Conservation (phyloP, 2,329 filamentous ascomycete species). For the Fusarium nodosum region DNA sequence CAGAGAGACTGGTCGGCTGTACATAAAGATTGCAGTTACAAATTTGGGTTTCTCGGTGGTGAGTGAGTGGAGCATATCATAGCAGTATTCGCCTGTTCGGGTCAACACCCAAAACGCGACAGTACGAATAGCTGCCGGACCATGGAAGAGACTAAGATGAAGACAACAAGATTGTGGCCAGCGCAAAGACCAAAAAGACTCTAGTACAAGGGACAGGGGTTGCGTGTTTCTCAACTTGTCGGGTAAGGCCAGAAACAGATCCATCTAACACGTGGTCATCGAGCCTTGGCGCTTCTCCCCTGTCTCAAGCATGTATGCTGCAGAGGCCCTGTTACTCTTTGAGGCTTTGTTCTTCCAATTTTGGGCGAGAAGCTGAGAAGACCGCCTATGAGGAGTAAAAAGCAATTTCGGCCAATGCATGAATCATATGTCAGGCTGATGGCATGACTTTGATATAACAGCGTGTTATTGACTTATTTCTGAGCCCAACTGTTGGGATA, state of each 20-base stretch:
- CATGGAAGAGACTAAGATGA: slow-evolving; percentile 26
- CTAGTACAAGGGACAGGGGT: slow-evolving; percentile 34
- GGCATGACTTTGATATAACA: neutral
- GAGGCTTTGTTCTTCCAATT: slow-evolving; percentile 7
- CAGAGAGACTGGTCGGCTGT: neutral
- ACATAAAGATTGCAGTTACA: neutral
- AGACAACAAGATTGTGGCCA: slow-evolving; percentile 29
- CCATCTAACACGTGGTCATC: slow-evolving; percentile 48
- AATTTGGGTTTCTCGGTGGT: neutral
- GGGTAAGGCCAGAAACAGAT: slow-evolving; percentile 44
- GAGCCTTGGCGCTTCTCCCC: slow-evolving; percentile 34
- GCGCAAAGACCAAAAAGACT: slow-evolving; percentile 34
- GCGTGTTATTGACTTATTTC: neutral
- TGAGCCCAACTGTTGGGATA: neutral
- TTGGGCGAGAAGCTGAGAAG: slow-evolving; percentile 18
- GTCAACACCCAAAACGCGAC: slow-evolving; percentile 18
- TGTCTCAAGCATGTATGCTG: slow-evolving; percentile 5
- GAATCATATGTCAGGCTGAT: too few relatives aligned
- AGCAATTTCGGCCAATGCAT: slow-evolving; percentile 12
- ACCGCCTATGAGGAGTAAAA: slow-evolving; percentile 12
- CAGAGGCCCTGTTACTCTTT: slow-evolving; percentile 15
- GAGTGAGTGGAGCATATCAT: slow-evolving; percentile 6
- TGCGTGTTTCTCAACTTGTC: slow-evolving; percentile 43
- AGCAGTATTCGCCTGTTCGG: slow-evolving; percentile 4
- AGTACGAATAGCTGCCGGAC: slow-evolving; percentile 12